Evolutionary conservation across 768 basidiomycete species (phyloP).

Genomic region (Amanita rimosa): DNA sequence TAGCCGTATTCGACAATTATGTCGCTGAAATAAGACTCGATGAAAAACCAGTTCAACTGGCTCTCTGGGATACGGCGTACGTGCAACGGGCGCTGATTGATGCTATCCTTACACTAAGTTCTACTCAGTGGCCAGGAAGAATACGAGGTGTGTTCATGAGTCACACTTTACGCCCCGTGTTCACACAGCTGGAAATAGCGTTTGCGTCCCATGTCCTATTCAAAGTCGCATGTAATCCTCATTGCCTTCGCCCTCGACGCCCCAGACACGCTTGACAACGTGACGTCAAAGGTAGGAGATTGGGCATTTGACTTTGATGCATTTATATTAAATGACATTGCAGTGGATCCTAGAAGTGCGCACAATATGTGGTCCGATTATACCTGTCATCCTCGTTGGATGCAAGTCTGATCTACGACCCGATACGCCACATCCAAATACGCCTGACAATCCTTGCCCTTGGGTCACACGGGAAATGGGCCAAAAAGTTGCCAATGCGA

Average conservation of each 20-base stretch:
- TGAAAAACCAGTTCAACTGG: conserved; percentile 94
- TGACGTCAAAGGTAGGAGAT: conserved; percentile 67
- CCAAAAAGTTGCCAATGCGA: conserved; percentile 68
- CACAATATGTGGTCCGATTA: conserved; percentile 83
- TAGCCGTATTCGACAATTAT: conserved; percentile 97
- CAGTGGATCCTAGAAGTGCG: conserved; percentile 99
- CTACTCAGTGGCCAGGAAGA: conserved; percentile 86
- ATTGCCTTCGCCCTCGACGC: conserved; percentile 96
- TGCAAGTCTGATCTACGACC: conserved; percentile 93
- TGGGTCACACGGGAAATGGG: conserved; percentile 75
- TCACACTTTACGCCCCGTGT: conserved; percentile 5
- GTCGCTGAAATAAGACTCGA: conserved; percentile 97
- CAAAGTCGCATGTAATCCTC: conserved; percentile 96
- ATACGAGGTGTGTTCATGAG: conserved; percentile 61
- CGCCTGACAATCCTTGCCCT: conserved; percentile 29
- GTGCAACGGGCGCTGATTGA: conserved; percentile 7
- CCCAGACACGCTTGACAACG: conserved; percentile 94
- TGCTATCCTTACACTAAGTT: conserved; percentile 6
- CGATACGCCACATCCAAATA: conserved; percentile 31
- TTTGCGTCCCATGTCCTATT: conserved; percentile 92
- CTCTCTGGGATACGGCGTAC: conserved; percentile 98
- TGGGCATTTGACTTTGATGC: background rate
- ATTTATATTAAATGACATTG: background rate
- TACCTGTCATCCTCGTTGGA: conserved; percentile 93
- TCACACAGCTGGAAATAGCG: conserved; percentile 35